Evolutionary conservation across 2,329 filamentous ascomycete genomes (phyloP).

Genomic region (Neofusicoccum cordaticola): DNA sequence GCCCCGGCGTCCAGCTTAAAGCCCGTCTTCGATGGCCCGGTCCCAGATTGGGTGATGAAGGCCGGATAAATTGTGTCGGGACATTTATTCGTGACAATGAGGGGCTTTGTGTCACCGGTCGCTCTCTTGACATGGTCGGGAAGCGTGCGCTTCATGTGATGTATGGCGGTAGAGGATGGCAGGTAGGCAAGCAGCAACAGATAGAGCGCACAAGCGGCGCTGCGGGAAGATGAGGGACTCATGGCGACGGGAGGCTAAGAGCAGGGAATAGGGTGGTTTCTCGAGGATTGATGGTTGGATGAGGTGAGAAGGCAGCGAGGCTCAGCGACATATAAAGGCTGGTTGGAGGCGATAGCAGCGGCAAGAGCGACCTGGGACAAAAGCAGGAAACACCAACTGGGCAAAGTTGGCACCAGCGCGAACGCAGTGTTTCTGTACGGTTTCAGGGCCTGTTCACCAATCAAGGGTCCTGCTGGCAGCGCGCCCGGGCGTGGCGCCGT

Average conservation of each 20-base stretch:
- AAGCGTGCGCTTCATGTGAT: conserved; percentile 31
- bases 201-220: background rate
- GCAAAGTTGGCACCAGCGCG: background rate
- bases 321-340: conserved; percentile 2
- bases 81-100: conserved; percentile 72
- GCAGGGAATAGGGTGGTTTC: background rate
- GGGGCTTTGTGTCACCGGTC: conserved; percentile 39
- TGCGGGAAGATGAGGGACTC: background rate
- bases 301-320: background rate
- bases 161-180: conserved; percentile 15
- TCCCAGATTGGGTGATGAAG: conserved; percentile 69
- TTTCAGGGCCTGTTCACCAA: background rate
- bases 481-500: background rate
- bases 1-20: conserved; percentile 63
- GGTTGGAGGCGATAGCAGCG: background rate
- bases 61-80: conserved; percentile 71
- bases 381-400: conserved; percentile 10
- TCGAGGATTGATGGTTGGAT: background rate
- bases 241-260: background rate
- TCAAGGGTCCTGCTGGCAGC: background rate
- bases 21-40: conserved; percentile 63
- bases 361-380: background rate
- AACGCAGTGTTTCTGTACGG: background rate
- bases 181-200: background rate
- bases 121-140: conserved; percentile 10